Base-by-base conservation (phyloP, 352 stramenopile genomes). In the Pythium aphanidermatum region DNA sequence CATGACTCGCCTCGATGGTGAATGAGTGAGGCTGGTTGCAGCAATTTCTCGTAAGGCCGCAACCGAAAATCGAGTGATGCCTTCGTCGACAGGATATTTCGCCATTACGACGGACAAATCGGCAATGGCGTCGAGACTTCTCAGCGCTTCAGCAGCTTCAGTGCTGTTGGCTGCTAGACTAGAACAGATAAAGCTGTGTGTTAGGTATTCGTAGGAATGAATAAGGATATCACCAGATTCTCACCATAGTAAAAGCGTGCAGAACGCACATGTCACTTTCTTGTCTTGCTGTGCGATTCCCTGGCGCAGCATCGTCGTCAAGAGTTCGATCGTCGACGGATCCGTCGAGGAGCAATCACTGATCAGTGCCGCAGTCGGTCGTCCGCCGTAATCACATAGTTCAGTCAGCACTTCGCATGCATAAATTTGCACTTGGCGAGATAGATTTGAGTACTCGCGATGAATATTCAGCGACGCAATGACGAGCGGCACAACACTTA, bases 361-460 rank as follows among this genome's bases (percentile, higher is more conserved):
- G 13, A 88, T 53, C 2, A 60, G 20, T 0, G 55, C 52, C 11
- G 71, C 60, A 0, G 66, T 74, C 12, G 57, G 16, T 13, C 58
- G 38, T 0, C 73, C 76, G 4, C 73, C 73, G 39, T 74, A 81
- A 38, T 84, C 70, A 32, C 70, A 77, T 31, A 88, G 47, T 30
- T 84, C 76, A 3, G 63, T 71, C 38, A 88, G 52, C 28, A 88
- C 76, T 81, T 88, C 76, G 55, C 76, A 83, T 25, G 76, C 69
- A 55, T 88, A 88, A 46, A 88, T 84, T 41, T 88, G 76, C 2
- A 88, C 76, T 70, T 88, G 76, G 13, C 76, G 70, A 13, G 76
- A 84, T 34, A 86, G 49, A 53, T 79, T 84, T 1, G 74, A 86
- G 60, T 82, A 86, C 20, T 85, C 76, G 30, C 61, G 60, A 35